Evolutionary conservation across 2,329 filamentous ascomycete genomes (phyloP).

Genomic region (Cladophialophora carrionii): DNA sequence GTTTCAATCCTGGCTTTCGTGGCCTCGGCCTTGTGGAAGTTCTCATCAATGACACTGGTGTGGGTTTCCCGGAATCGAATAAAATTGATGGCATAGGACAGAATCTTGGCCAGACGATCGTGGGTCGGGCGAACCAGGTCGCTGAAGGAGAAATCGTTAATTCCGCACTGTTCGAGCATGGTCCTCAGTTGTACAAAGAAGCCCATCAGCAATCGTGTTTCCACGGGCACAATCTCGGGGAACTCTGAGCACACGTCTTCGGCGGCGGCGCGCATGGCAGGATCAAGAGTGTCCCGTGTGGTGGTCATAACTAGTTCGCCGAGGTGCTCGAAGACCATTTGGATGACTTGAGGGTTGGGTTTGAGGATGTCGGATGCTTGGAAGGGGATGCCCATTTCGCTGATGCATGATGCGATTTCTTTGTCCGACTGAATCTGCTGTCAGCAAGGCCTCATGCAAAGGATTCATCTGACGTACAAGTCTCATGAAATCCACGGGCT

Average conservation of each 20-base stretch:
- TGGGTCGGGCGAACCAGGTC: slow-evolving; percentile 91
- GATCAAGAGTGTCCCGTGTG: slow-evolving; percentile 89
- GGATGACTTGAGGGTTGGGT: slow-evolving; percentile 89
- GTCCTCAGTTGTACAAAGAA: slow-evolving; percentile 85
- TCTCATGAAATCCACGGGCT: slow-evolving; percentile 62
- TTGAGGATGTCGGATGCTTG: slow-evolving; percentile 85
- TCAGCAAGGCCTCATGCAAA: slow-evolving; percentile 23
- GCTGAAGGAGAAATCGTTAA: slow-evolving; percentile 89
- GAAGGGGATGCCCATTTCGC: slow-evolving; percentile 91
- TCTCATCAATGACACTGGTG: slow-evolving; percentile 83
- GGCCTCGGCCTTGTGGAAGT: slow-evolving; percentile 87
- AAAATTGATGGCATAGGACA: slow-evolving; percentile 98
- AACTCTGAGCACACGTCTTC: slow-evolving; percentile 82
- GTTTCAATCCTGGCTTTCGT: slow-evolving; percentile 87
- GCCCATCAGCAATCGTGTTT: slow-evolving; percentile 92
- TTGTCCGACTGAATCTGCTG: slow-evolving; percentile 60
- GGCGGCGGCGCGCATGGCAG: slow-evolving; percentile 88
- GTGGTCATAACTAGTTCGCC: slow-evolving; percentile 91
- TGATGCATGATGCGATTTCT: slow-evolving; percentile 96
- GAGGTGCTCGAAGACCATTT: slow-evolving; percentile 98
- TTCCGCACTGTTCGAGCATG: slow-evolving; percentile 81
- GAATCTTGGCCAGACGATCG: slow-evolving; percentile 87
- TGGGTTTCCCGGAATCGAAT: slow-evolving; percentile 95
- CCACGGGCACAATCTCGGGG: slow-evolving; percentile 78
- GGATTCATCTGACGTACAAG: slow-evolving; percentile 49